Base-by-base conservation (phyloP, 2,329 filamentous ascomycete species). In the Purpureocillium takamizusanense region DNA sequence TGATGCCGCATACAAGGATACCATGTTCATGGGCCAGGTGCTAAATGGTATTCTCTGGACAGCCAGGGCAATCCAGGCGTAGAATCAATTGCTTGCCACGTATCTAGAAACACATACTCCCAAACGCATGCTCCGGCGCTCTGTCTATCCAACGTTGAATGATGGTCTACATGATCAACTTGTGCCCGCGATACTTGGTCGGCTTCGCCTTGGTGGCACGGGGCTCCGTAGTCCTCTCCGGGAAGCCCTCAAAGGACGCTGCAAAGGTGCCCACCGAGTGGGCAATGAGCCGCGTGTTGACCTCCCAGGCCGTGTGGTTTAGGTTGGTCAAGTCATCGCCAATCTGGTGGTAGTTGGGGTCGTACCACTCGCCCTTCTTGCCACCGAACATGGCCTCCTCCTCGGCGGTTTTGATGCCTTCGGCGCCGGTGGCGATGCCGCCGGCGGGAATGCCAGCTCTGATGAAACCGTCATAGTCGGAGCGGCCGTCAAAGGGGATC, bases 391-490 rank as follows among this genome's bases (percentile, higher is more conserved):
- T 61, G 31, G 62, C 65, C 2, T 61, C 73, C 54, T 89, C 81
- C 27, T 77, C 69, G 36, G 70, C 61, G 0, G 82, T 86, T 74
- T 88, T 89, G 61, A 85, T 57, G 11, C 74, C 81, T 59, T 89
- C 84, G 1, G 85, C 85, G 30, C 85, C 85, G 2, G 84, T 87
- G 39, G 83, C 83, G 43, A 89, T 76, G 23, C 85, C 85, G 17
- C 85, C 83, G 1, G 76, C 76, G 0, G 85, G 81, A 31, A 89
- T 86, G 3, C 81, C 81, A 40, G 75, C 70, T 28, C 76, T 70
- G 51, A 88, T 81, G 64, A 90, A 89, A 1, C 77, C 81, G 36
- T 80, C 82, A 50, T 90, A 90, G 59, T 92, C 86, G 45, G 80
- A 86, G 42, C 85, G 78, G 7, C 85, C 85, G 49, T 87, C 81